A percentile compares a stretch with the other conserved stretches of the same genome.
Conservation (phyloP, 192 early-diverging fungal species). For the Entomortierella lignicola region DNA sequence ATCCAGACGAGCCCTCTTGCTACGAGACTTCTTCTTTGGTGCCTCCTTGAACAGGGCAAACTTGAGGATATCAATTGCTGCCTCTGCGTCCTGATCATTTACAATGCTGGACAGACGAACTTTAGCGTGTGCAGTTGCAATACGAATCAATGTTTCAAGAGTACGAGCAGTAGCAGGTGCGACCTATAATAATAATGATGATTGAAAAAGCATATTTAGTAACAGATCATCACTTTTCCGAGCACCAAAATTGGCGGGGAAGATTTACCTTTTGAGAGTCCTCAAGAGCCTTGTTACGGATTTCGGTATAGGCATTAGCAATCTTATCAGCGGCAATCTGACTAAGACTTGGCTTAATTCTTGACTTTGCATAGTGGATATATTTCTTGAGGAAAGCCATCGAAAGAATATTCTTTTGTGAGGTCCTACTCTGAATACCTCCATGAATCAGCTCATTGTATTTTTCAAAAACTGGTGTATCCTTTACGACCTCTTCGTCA, state of each 20-base stretch:
- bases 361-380: constrained; percentile 92
- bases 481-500: constrained; percentile 63
- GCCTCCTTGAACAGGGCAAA: constrained; percentile 95
- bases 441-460: constrained; percentile 87
- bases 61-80: constrained; percentile 83
- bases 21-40: constrained; percentile 58
- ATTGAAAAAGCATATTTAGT: neutral
- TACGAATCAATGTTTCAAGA: constrained; percentile 95
- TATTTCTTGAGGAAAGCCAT: constrained; percentile 95
- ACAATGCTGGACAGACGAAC: constrained; percentile 84
- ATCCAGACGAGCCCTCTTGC: constrained; percentile 60
- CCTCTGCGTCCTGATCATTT: constrained; percentile 85
- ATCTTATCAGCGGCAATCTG: constrained; percentile 88
- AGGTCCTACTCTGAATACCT: constrained; percentile 62
- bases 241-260: neutral
- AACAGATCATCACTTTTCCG: neutral
- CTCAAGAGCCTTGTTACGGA: constrained; percentile 82
- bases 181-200: constrained; percentile 64
- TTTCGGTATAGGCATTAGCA: constrained; percentile 80
- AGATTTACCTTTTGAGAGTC: constrained; percentile 70
- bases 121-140: constrained; percentile 97
- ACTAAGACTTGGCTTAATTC: constrained; percentile 85
- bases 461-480: constrained; percentile 85
- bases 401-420: constrained; percentile 69
- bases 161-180: constrained; percentile 98